These are phyloP conservation scores for Fusarium succisae DNA, from an alignment of 2,329 filamentous ascomycete genomes.

Conservation along the genomic window DNA sequence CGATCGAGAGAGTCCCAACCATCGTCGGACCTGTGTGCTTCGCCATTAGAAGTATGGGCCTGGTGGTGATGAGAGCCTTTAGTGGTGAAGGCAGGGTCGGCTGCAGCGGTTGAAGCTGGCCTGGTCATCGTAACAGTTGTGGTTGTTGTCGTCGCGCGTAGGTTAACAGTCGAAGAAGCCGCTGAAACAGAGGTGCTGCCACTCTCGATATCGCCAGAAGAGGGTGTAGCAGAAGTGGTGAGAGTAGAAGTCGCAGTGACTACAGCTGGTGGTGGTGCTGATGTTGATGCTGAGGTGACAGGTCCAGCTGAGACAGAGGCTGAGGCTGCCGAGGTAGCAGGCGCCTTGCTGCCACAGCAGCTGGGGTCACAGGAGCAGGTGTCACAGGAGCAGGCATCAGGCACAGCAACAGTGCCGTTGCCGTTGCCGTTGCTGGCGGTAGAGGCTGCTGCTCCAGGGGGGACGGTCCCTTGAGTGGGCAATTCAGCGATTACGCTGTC, in stretches of 20 bases:
- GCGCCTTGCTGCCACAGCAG: neutral
- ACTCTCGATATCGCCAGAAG: neutral
- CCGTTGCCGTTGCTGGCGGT: neutral
- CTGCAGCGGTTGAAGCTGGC: neutral
- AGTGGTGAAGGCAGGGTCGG: neutral
- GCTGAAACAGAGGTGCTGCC: neutral
- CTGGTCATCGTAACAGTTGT: constrained; percentile 5
- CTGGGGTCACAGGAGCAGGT: neutral
- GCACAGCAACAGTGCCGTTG: neutral
- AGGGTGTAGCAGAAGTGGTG: neutral
- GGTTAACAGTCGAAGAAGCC: neutral
- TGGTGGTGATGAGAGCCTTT: neutral
- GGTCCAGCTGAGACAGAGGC: no score
- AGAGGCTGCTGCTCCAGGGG: neutral
- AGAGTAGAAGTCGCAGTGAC: neutral
- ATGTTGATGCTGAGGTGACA: neutral
- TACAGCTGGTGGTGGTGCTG: neutral
- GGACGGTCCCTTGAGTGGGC: neutral
- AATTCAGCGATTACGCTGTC: neutral
- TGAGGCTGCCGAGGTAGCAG: neutral
- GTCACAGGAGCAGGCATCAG: neutral
- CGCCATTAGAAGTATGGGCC: neutral
- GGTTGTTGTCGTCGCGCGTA: neutral
- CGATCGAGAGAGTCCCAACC: neutral
- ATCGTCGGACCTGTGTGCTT: neutral